These are phyloP conservation scores for Fragosphaeria purpurea DNA, from an alignment of 2,329 filamentous ascomycete species.

Conservation along the genomic window DNA sequence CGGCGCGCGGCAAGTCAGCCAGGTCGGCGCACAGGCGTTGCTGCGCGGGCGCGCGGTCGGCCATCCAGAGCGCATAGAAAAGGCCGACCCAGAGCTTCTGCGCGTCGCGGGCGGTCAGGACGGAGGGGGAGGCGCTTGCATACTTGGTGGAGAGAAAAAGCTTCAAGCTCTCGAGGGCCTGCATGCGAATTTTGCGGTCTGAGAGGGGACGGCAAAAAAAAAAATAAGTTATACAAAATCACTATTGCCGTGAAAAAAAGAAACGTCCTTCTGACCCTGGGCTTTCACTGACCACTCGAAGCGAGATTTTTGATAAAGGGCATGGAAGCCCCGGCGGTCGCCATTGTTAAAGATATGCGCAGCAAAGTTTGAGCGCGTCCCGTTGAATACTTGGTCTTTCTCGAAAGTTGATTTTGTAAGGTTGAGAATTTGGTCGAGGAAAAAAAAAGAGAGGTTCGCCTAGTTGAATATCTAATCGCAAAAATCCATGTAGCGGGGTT, in stretches of 20 bases:
- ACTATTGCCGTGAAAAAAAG: too few species aligned
- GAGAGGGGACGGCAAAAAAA: neutral
- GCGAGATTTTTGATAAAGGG: slow-evolving; percentile 78
- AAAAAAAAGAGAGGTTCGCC: too few species aligned
- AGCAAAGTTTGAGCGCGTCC: too few species aligned
- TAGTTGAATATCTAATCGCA: too few species aligned
- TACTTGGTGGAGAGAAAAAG: slow-evolving; percentile 59
- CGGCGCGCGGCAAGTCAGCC: slow-evolving; percentile 43
- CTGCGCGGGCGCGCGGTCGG: slow-evolving; percentile 78
- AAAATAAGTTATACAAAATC: too few species aligned
- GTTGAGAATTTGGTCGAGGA: too few species aligned
- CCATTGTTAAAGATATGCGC: slow-evolving; percentile 20
- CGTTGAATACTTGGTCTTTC: too few species aligned
- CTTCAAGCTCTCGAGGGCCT: slow-evolving; percentile 66
- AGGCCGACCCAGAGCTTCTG: slow-evolving; percentile 92
- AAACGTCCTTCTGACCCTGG: too few species aligned
- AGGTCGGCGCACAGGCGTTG: slow-evolving; percentile 73
- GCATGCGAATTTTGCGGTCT: slow-evolving; percentile 72
- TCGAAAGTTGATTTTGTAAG: too few species aligned
- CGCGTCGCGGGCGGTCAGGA: slow-evolving; percentile 58
- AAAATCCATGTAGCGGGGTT: too few species aligned
- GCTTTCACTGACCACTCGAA: slow-evolving; percentile 59
- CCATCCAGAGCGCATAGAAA: slow-evolving; percentile 91
- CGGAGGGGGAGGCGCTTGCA: slow-evolving; percentile 22
- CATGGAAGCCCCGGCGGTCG: slow-evolving; percentile 38